phyloP scores from a whole-genome alignment of 768 basidiomycete genomes.

The Omphalotus guepiniiformis region DNA sequence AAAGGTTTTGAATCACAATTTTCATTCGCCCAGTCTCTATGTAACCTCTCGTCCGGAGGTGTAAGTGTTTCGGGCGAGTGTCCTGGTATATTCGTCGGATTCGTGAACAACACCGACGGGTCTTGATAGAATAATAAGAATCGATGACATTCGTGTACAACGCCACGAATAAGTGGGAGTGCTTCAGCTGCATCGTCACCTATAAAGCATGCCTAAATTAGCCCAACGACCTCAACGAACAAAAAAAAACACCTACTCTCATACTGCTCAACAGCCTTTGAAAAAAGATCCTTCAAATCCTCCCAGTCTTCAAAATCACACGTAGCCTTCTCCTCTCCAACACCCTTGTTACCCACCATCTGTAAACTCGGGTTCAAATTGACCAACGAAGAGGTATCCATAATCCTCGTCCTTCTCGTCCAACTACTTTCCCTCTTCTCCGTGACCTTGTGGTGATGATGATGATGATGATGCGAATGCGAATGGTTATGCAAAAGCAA shows the following conservation, averaged over 20 bases:
- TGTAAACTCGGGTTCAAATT: too few relatives aligned
- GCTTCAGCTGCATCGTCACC: conserved; percentile 45
- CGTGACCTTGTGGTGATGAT: conserved; percentile 11
- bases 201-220: conserved; percentile 16
- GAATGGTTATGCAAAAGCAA: too few relatives aligned
- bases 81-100: conserved; percentile 14
- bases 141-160: conserved; percentile 67
- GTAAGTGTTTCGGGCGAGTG: conserved; percentile 14
- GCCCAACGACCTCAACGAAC: conserved; percentile 10
- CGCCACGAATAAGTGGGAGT: conserved; percentile 53
- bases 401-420: conserved; percentile 30
- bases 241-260: conserved; percentile 40
- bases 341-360: conserved; percentile 25
- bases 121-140: conserved; percentile 52
- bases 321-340: conserved; percentile 14
- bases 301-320: conserved; percentile 57
- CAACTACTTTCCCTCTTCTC: conserved; percentile 27
- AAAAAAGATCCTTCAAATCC: conserved; percentile 60
- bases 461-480: too few relatives aligned
- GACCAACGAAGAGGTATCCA: conserved; percentile 40
- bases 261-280: conserved; percentile 51
- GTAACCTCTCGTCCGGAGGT: conserved; percentile 14
- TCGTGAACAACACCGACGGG: conserved; percentile 47
- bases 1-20: conserved; percentile 9
- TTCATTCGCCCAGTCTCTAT: conserved; percentile 17